phyloP scores from a whole-genome alignment of 2,329 filamentous ascomycete genomes.

The Diaporthe velutina region DNA sequence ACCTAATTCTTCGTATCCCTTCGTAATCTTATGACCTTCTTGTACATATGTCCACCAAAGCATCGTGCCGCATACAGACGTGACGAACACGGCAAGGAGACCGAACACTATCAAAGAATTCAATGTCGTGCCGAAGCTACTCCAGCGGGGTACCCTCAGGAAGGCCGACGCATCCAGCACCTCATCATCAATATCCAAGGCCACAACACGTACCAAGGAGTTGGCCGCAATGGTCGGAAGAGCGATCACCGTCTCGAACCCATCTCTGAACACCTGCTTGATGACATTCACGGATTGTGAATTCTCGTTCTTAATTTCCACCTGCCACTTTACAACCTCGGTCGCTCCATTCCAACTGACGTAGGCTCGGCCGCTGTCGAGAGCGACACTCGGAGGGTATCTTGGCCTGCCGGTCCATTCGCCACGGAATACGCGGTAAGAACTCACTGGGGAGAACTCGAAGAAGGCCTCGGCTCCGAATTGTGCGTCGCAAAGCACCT shows the following conservation, averaged over 20 bases:
- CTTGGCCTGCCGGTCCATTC: slow-evolving; percentile 38
- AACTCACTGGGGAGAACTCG: slow-evolving; percentile 40
- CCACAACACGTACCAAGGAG: slow-evolving; percentile 33
- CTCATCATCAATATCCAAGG: slow-evolving; percentile 29
- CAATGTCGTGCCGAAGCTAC: slow-evolving; percentile 24
- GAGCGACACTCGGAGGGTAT: slow-evolving; percentile 32
- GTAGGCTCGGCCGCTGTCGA: slow-evolving; percentile 36
- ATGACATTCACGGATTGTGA: slow-evolving; percentile 29
- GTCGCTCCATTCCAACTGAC: slow-evolving; percentile 43
- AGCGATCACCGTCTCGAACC: slow-evolving; percentile 40
- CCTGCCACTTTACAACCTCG: slow-evolving; percentile 39
- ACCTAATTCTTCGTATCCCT: not conserved
- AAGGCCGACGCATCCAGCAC: slow-evolving; percentile 33
- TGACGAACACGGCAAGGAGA: slow-evolving; percentile 12
- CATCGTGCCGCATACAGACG: slow-evolving; percentile 28
- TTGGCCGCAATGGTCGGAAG: slow-evolving; percentile 33
- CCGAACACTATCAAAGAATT: slow-evolving; percentile 27
- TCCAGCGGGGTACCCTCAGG: slow-evolving; percentile 32
- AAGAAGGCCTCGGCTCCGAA: slow-evolving; percentile 40
- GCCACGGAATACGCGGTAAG: slow-evolving; percentile 41
- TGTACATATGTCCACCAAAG: slow-evolving; percentile 36
- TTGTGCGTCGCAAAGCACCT: slow-evolving; percentile 41
- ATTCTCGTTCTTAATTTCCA: slow-evolving; percentile 37
- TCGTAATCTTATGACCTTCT: not conserved
- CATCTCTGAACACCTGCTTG: slow-evolving; percentile 36